Evolutionary conservation across 1,139 yeast genomes (phyloP), one percentile per base, ranked within the genome.

Genomic region (Protomyces pachydermus): DNA sequence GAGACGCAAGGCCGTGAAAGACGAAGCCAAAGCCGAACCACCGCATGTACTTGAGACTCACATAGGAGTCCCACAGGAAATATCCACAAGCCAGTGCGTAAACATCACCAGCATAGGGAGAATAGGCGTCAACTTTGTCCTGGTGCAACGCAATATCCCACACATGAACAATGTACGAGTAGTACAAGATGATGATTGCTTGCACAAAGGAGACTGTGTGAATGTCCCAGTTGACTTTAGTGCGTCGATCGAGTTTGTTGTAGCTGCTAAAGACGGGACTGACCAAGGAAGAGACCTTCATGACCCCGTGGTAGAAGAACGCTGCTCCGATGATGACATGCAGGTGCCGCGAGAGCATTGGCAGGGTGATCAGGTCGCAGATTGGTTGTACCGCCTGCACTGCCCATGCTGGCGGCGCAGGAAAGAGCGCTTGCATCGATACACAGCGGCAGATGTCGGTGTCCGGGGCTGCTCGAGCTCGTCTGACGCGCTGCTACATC

Each of bases 181-280:
- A 6, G 73, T 71, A 60, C 87, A 72, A 56, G 23, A 58, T 58
- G 56, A 58, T 28, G 37, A 58, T 10, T 18, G 54, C 62, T 52
- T 93, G 97, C 50, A 91, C 80, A 83, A 87, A 87, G 2, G 98
- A 89, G 2, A 91, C 97, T 23, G 88, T 82, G 74, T 93, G 97
- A 70, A 91, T 86, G 73, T 91, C 95, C 72, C 89, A 89, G 74
- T 93, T 91, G 70, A 86, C 74, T 71, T 79, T 79, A 42, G 82
- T 79, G 67, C 83, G 82, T 38, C 71, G 70, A 39, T 78, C 73
- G 65, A 85, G 77, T 9, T 75, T 70, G 9, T 78, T 79, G 75
- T 88, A 87, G 28, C 76, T 73, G 66, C 84, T 76, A 16, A 61
- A 50, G 35, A 81, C 56, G 3, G 82, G 81, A 45, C 87, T 78